phyloP scores from a whole-genome alignment of 129 eudicot genomes.

The Chrysanthemum seticuspe region DNA sequence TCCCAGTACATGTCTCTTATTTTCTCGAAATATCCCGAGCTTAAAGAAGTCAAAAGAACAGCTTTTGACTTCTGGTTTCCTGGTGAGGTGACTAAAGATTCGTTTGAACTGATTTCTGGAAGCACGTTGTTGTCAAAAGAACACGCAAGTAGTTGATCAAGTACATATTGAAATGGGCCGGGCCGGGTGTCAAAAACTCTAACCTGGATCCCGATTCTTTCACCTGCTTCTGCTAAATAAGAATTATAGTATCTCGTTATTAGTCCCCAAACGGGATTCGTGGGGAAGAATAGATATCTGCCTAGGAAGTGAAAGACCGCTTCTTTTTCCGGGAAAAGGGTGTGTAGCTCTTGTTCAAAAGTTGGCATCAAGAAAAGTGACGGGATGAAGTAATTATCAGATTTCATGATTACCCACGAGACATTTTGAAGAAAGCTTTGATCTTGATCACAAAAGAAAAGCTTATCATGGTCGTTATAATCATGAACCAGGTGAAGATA shows the following conservation, averaged over 20 bases:
- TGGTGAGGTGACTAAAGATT: constrained; percentile 19
- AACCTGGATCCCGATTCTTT: constrained; percentile 63
- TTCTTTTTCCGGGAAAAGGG: constrained; percentile 65
- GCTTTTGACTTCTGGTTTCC: constrained; percentile 45
- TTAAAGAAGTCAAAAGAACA: constrained; percentile 64
- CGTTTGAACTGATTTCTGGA: constrained; percentile 47
- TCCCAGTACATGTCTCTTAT: constrained; percentile 72
- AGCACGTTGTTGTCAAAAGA: constrained; percentile 46
- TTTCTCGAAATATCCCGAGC: constrained; percentile 60
- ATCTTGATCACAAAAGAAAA: constrained; percentile 80
- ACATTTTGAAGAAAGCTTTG: constrained; percentile 49
- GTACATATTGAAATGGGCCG: constrained; percentile 62
- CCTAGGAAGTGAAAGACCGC: constrained; percentile 72
- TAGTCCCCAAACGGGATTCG: constrained; percentile 74
- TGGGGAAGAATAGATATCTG: constrained; percentile 66
- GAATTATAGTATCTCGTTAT: constrained; percentile 63
- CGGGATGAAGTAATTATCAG: constrained; percentile 71
- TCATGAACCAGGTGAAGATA: constrained; percentile 79
- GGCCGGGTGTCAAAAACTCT: constrained; percentile 50
- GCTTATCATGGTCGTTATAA: constrained; percentile 63
- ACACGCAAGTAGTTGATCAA: constrained; percentile 68
- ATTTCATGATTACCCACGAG: constrained; percentile 67
- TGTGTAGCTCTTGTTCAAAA: constrained; percentile 49
- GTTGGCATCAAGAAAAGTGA: constrained; percentile 76
- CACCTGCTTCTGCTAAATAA: constrained; percentile 69